Base-by-base conservation (phyloP, 352 stramenopile species). In the Plasmopara halstedii region DNA sequence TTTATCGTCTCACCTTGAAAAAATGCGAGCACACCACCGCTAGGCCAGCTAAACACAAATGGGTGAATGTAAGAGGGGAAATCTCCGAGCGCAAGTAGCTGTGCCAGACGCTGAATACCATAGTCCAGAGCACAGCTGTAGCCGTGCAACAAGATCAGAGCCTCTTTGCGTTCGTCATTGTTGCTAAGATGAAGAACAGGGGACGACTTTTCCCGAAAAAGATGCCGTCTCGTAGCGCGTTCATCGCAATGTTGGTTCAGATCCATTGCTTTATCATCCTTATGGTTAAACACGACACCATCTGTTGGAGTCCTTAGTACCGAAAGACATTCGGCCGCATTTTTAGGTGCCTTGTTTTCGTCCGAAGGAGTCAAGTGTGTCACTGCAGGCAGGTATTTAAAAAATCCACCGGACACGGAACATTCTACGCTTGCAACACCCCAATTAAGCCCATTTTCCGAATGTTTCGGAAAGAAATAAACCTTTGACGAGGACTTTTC, bases 401-500 rank as follows among this genome's bases (percentile, higher is more conserved):
- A 88, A 41, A 88, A 88, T 1, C 75, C 73, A 2, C 75, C 75
- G 2, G 75, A 83, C 1, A 88, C 73, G 8, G 75, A 88, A 27
- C 75, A 88, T 47, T 88, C 75, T 8, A 95, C 81, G 29, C 72
- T 86, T 1, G 72, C 76, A 0, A 95, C 79, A 14, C 84, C 85
- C 70, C 80, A 94, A 39, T 75, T 60, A 14, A 81, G 49, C 2
- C 58, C 62, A 3, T 67, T 60, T 0, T 53, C 36, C 4, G 69
- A 62, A 46, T 77, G 68, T 34, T 71, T 75, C 6, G 73, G 73
- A 18, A 62, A 67, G 21, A 78, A 83, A n/a, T 39, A 57, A 25
- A 73, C 77, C 15, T 72, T 55, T 0, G 67, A 64, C 13, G 66
- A 36, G 5, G 31, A 36, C 9, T 58, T 56, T 35, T 78, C 67